Conservation (phyloP, 768 basidiomycete species). For the Ramaria sp. region DNA sequence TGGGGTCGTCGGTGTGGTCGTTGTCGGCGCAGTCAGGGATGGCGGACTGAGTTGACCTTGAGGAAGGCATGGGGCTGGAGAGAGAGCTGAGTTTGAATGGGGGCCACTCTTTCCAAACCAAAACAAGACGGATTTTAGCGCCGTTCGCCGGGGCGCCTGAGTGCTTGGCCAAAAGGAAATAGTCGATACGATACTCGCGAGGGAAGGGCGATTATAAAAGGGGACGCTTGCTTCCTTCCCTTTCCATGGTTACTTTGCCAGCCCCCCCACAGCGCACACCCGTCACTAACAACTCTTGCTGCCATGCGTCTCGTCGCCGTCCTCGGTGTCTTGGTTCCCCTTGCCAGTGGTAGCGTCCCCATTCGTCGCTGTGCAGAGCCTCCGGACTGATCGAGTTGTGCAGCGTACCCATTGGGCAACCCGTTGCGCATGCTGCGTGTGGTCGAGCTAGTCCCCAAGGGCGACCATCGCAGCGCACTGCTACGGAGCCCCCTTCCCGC, state of each 20-base stretch:
- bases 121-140: no score
- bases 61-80: not conserved
- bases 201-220: no score
- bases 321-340: not conserved
- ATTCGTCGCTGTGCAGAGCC: no score
- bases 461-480: not conserved
- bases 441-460: not conserved
- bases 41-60: not conserved
- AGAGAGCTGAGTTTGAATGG: not conserved
- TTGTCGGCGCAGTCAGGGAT: not conserved
- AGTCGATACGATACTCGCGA: no score
- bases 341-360: not conserved
- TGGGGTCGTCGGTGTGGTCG: not conserved
- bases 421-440: not conserved
- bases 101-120: no score
- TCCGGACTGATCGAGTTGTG: no score
- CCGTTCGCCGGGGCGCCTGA: no score
- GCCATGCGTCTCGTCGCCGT: not conserved
- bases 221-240: no score
- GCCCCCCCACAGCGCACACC: not conserved
- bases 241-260: no score
- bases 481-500: not conserved
- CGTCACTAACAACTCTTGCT: not conserved
- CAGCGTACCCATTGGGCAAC: not conserved
- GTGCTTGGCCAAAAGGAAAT: no score